phyloP scores from a whole-genome alignment of 2,329 filamentous ascomycete species.

The Colletotrichum melonis region DNA sequence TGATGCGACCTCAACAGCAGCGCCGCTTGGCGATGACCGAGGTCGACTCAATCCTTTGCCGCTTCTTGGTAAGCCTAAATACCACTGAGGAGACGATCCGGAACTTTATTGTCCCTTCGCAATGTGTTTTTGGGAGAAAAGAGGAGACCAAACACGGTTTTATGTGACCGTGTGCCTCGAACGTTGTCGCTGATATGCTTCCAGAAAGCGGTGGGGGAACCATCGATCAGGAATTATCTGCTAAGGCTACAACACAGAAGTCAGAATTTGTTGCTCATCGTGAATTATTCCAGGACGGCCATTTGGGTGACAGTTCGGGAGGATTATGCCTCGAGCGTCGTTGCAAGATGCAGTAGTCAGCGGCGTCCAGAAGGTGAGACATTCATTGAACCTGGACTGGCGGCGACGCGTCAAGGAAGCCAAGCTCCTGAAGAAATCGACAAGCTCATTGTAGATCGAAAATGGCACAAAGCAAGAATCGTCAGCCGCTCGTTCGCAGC shows the following conservation, averaged over 20 bases:
- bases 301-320: too few species aligned
- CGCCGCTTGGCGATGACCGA: neutral
- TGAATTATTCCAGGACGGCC: too few species aligned
- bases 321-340: neutral
- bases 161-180: neutral
- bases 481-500: neutral
- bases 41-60: neutral
- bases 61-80: neutral
- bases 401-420: neutral
- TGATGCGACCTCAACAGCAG: neutral
- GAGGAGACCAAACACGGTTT: neutral
- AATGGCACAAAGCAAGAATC: neutral
- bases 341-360: neutral
- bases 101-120: neutral
- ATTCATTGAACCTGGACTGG: neutral
- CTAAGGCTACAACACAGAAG: neutral
- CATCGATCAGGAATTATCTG: neutral
- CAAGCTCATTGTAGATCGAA: neutral
- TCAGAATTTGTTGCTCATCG: too few species aligned
- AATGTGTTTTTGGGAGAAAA: neutral
- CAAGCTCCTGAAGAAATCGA: constrained; percentile 1
- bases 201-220: neutral
- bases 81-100: neutral
- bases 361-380: neutral
- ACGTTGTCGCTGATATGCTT: neutral